Evolutionary conservation across 129 eudicot genomes (phyloP), one percentile per base, ranked within the genome.

Genomic region (Sambucus nigra): DNA sequence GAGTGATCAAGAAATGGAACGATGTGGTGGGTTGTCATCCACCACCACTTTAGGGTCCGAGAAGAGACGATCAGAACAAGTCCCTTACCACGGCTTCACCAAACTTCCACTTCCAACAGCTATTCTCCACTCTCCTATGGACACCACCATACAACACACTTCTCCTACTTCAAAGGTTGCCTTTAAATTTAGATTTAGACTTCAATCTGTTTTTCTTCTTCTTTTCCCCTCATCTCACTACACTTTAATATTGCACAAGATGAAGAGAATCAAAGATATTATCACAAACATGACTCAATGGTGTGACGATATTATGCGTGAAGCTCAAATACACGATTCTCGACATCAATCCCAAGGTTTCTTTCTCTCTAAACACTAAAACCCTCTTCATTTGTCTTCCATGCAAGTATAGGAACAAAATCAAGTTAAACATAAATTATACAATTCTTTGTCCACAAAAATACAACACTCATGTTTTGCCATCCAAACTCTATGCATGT

Each of bases 251-350:
- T 1, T 52, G 24, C 70, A 70, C 70, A 63, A 58, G 59, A 20
- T 70, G 59, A 70, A 42, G 38, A 63, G 60, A 45, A 62, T 70
- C 48, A 64, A 51, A 49, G 65, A 63, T 33, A 27, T 63, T 25
- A 8, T 64, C 38, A 70, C 41, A 70, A 65, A 55, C 21, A 70
- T 70, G 69, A 70, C 38, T 38, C n/a, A 63, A 45, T 70, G 76
- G 76, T 27, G 46, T 51, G 40, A 57, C 5, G 35, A 70, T 25
- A 47, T 64, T 5, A 54, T 56, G 21, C 10, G 21, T 7, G 70
- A 70, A 26, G 64, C 32, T 14, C 53, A 56, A 45, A 59, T 47
- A 17, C 60, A 62, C 33, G 70, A 70, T 7, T 47, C 8, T 35
- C 42, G n/a, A 35, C 13, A 35, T 7, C 6, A 35, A 35, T 35